These are phyloP conservation scores for Kernera saxatilis DNA, from an alignment of 345 rosid species.

Conservation along the genomic window DNA sequence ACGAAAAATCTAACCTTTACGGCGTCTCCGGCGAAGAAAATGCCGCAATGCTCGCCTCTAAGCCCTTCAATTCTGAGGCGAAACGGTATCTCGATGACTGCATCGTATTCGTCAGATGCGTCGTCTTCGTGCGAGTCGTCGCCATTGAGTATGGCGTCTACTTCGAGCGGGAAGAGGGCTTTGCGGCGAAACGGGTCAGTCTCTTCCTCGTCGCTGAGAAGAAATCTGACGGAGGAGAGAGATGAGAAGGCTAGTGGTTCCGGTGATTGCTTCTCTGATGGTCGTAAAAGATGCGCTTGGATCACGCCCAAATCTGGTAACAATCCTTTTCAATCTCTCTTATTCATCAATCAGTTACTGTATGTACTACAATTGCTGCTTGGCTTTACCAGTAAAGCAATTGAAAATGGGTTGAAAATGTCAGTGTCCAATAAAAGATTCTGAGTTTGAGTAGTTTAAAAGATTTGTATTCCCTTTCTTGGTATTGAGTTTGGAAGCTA, in stretches of 20 bases:
- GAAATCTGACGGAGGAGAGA: conserved; percentile 37
- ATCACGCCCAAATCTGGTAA: conserved; percentile 73
- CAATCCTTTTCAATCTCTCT: background rate
- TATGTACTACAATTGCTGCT: background rate
- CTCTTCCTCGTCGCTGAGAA: conserved; percentile 27
- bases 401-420: too few relatives aligned
- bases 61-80: conserved; percentile 37
- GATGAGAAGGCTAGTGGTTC: conserved; percentile 25
- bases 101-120: conserved; percentile 79
- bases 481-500: background rate
- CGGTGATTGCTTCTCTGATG: conserved; percentile 38
- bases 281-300: conserved; percentile 73
- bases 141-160: conserved; percentile 46
- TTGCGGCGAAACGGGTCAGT: conserved; percentile 28
- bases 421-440: background rate
- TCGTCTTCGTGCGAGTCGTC: conserved; percentile 64
- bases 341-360: background rate
- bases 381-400: background rate
- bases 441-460: background rate
- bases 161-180: conserved; percentile 47
- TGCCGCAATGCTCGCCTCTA: conserved; percentile 23
- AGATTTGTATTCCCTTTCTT: background rate
- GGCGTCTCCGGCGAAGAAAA: conserved; percentile 3
- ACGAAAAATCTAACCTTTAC: conserved; percentile 19
- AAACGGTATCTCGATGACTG: conserved; percentile 42